Evolutionary conservation across 2,329 filamentous ascomycete genomes (phyloP).

Genomic region (Exophiala viscosa): DNA sequence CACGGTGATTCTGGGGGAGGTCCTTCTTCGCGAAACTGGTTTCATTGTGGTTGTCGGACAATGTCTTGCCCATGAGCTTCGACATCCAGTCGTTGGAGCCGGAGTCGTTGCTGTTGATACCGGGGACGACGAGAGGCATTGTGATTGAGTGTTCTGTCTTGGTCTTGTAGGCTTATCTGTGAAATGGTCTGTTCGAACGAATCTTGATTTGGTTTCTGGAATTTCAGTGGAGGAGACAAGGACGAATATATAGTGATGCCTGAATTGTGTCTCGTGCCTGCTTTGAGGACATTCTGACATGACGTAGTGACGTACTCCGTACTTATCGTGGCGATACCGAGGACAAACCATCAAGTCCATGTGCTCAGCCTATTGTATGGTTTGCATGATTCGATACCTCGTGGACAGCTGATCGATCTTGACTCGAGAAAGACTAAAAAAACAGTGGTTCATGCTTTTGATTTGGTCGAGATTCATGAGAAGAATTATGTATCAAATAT

Average conservation of each 20-base stretch:
- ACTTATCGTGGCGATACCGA: neutral
- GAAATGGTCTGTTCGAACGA: too few species aligned
- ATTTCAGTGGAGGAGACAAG: neutral
- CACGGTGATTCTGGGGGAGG: conserved; percentile 42
- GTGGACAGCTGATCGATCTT: neutral
- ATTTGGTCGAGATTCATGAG: conserved; percentile 2
- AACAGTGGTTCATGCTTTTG: neutral
- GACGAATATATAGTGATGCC: neutral
- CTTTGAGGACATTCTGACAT: neutral
- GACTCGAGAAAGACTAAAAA: neutral
- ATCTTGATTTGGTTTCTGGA: neutral
- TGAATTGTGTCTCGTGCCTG: neutral
- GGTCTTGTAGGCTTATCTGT: neutral
- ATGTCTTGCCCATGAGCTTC: conserved; percentile 47
- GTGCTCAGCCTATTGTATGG: neutral
- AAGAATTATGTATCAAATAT: conserved; percentile 22
- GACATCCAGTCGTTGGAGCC: conserved; percentile 35
- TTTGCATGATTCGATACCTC: neutral
- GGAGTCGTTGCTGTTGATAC: conserved; percentile 34
- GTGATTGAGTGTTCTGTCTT: neutral
- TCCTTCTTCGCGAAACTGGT: conserved; percentile 47
- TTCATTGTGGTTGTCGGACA: conserved; percentile 32
- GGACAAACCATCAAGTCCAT: too few species aligned
- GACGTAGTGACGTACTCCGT: neutral
- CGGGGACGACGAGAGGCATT: conserved; percentile 49